phyloP scores from a whole-genome alignment of 129 eudicot species.

The Scalesia atractyloides region DNA sequence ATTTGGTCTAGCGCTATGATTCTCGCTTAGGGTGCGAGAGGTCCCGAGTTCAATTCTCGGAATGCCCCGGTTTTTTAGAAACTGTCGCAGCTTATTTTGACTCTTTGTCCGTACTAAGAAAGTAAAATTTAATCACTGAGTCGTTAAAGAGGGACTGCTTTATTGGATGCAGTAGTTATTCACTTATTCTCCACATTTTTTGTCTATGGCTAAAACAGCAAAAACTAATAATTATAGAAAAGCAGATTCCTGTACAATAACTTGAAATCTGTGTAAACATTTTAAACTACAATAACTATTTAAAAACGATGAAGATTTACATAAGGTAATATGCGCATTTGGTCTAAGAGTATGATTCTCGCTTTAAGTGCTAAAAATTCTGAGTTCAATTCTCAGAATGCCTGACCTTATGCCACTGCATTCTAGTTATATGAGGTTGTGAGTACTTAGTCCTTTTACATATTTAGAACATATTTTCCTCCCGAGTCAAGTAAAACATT shows the following conservation, averaged over 20 bases:
- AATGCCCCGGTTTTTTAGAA: slow-evolving; percentile 38
- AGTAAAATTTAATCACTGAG: neutral
- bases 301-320: neutral
- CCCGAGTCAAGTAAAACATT: neutral
- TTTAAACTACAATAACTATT: neutral
- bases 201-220: neutral
- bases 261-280: neutral
- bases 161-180: neutral
- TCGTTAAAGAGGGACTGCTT: neutral
- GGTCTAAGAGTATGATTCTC: too few relatives aligned
- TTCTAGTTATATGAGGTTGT: neutral
- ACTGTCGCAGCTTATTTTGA: neutral
- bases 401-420: neutral
- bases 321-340: neutral
- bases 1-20: slow-evolving; percentile 99
- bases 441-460: slow-evolving; percentile 1
- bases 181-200: neutral
- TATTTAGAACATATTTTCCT: neutral
- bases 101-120: slow-evolving; percentile 1
- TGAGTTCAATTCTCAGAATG: too few relatives aligned
- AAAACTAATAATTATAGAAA: neutral
- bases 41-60: slow-evolving; percentile 99
- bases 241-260: slow-evolving; percentile 1
- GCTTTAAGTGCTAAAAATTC: too few relatives aligned
- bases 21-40: slow-evolving; percentile 99